A percentile compares a stretch with the other conserved stretches of the same genome.
Conservation (phyloP, 2,329 filamentous ascomycete genomes). For the Tolypocladium ovalisporum region DNA sequence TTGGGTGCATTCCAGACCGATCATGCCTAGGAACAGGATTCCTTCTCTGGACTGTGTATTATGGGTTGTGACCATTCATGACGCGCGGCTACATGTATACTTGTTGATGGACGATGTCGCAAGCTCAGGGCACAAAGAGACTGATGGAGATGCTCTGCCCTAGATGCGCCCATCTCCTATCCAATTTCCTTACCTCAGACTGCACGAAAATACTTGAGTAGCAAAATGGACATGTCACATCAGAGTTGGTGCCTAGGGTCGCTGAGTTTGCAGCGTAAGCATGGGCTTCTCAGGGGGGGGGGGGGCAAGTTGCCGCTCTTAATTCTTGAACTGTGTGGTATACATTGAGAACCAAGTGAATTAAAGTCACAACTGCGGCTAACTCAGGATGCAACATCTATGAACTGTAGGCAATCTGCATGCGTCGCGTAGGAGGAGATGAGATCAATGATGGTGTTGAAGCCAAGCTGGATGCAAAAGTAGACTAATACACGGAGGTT, state of each 20-base stretch:
- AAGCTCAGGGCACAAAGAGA: conserved; percentile 35
- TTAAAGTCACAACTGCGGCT: background rate
- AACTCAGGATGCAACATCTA: background rate
- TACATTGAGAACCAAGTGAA: background rate
- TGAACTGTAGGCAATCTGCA: background rate
- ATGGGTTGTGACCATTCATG: no score
- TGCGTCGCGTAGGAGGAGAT: background rate
- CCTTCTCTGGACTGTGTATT: no score
- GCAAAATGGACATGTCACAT: no score
- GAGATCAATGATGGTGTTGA: no score
- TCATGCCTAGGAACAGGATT: conserved; percentile 26
- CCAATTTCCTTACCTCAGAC: no score
- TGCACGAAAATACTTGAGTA: no score
- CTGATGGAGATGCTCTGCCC: conserved; percentile 30
- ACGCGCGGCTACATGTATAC: no score
- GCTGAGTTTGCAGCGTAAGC: no score
- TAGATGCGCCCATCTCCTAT: conserved; percentile 31
- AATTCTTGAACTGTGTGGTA: no score
- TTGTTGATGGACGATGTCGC: conserved; percentile 35
- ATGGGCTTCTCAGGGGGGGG: no score
- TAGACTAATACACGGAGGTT: background rate
- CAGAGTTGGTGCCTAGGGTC: no score
- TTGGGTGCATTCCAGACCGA: background rate
- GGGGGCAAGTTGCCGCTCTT: no score
- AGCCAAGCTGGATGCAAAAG: background rate